Base-by-base conservation (phyloP, 345 rosid genomes). In the Pugionium cornutum region DNA sequence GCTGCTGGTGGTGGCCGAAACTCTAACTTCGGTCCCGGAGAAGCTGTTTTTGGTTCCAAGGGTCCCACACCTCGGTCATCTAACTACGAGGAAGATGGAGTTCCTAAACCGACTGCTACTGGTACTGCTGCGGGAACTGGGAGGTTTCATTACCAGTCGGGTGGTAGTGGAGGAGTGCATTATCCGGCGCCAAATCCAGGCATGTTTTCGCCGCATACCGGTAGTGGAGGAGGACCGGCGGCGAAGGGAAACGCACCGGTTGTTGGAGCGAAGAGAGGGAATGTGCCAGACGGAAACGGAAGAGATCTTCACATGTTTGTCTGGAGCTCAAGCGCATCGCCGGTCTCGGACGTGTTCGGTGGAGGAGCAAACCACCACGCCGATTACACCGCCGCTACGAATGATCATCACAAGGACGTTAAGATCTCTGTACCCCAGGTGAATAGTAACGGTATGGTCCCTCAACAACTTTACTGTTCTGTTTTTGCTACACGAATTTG, bases 301-400 rank as follows among this genome's bases (percentile, higher is more conserved):
- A 85, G 70, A 74, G 99, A 94, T 75, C 89, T 94, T 41, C 99
- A 85, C 34, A 90, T 94, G 97, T 90, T 88, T 65, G 99, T 94
- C 6, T 94, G 99, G 99, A 94, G 99, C 69, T 88, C 96, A 1
- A 94, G 91, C 44, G 90, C 96, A 6, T 94, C 99, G 4, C 99
- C 99, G 6, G 97, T 88, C 2, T 90, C 99, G 0, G 99, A 94
- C 36, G 97, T 90, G 7, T 90, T 86, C 30, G 95, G 96, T 1
- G 78, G 81, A n/a, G 76, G 68, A 42, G 68, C 25, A 1, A 68
- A 61, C 60, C 64, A 74, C 74, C 64, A 68, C 47, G 55, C 4
- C 1, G 77, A 74, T 31, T 62, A 54, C 69, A 25, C 63, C 53
- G 49, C 54, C 25, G 44, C 9, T 70, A 73, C 64, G 6, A 78